A percentile compares a stretch with the other conserved stretches of the same genome.
Conservation (phyloP, 306 rosid genomes). For the Astragalus membranaceus region DNA sequence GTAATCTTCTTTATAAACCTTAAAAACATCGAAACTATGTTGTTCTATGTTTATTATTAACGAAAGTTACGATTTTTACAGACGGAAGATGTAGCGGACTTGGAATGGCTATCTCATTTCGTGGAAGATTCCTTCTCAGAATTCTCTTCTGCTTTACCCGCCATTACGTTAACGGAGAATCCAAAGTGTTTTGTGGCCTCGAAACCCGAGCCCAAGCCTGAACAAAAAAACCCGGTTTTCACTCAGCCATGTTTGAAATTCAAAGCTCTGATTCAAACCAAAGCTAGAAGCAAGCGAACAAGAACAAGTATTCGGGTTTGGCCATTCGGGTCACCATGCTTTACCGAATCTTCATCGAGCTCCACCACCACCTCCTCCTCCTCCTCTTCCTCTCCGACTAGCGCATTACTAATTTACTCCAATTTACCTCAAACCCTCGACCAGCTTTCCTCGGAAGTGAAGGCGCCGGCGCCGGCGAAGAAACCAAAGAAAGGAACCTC, state of each 20-base stretch:
- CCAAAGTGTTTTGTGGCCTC: not conserved
- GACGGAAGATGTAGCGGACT: constrained; percentile 72
- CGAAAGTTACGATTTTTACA: constrained; percentile 39
- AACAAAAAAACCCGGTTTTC: not conserved
- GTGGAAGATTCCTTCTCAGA: constrained; percentile 83
- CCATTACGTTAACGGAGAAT: constrained; percentile 15
- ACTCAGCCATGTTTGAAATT: constrained; percentile 46
- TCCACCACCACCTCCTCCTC: constrained; percentile 31
- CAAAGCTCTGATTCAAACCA: constrained; percentile 64
- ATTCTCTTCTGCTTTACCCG: constrained; percentile 36
- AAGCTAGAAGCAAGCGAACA: constrained; percentile 72
- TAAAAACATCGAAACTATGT: not conserved
- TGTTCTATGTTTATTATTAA: constrained; percentile 4
- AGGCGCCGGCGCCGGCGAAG: constrained; percentile 14
- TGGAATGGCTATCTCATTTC: constrained; percentile 91
- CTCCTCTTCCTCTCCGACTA: constrained; percentile 45
- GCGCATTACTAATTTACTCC: constrained; percentile 36
- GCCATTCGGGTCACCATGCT: constrained; percentile 54
- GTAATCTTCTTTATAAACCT: constrained; percentile 19
- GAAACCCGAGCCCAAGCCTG: not conserved
- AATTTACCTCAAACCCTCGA: constrained; percentile 20
- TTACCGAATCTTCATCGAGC: constrained; percentile 53
- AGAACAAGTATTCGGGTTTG: constrained; percentile 69
- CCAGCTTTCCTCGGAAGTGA: not conserved
- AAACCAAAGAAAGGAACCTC: constrained; percentile 30